These are phyloP conservation scores for Cynanchum wilfordii DNA, from an alignment of 257 asterid species.

Conservation along the genomic window DNA sequence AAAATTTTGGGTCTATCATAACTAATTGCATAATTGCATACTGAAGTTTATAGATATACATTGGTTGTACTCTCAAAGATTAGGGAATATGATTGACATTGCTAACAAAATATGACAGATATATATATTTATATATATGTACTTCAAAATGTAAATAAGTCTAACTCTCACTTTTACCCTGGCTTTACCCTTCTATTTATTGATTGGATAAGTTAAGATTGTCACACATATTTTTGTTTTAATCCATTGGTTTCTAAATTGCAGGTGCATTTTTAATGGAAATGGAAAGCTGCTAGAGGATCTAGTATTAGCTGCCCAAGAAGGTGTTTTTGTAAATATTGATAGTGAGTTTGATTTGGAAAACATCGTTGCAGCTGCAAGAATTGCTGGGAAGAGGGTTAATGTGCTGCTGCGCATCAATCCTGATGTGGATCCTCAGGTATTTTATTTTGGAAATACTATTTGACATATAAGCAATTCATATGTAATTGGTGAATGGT, in stretches of 20 bases:
- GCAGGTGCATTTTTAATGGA: slow-evolving; percentile 91
- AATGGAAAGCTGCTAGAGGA: slow-evolving; percentile 88
- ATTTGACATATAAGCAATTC: not conserved
- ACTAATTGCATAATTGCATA: too few species aligned
- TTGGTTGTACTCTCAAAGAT: not conserved
- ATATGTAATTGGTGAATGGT: not conserved
- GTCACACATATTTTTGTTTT: not conserved
- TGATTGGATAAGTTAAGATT: not conserved
- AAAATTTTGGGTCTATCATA: not conserved
- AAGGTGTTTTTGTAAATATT: slow-evolving; percentile 79
- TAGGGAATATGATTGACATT: not conserved
- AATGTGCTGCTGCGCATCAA: slow-evolving; percentile 82
- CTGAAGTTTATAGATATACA: not conserved
- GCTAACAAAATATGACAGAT: not conserved
- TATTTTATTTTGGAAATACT: slow-evolving; percentile 23
- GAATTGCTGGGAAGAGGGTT: slow-evolving; percentile 75
- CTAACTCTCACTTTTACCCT: not conserved
- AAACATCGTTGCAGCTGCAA: slow-evolving; percentile 76
- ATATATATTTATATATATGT: too few species aligned
- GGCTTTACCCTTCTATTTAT: not conserved
- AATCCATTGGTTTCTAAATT: slow-evolving; percentile 3
- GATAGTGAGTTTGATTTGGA: slow-evolving; percentile 95
- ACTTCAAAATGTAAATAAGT: too few species aligned
- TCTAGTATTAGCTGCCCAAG: slow-evolving; percentile 85
- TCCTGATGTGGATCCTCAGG: slow-evolving; percentile 99